Evolutionary conservation across 1,284 basidiomycete species (phyloP).

Genomic region (Cryptococcus deneoformans): DNA sequence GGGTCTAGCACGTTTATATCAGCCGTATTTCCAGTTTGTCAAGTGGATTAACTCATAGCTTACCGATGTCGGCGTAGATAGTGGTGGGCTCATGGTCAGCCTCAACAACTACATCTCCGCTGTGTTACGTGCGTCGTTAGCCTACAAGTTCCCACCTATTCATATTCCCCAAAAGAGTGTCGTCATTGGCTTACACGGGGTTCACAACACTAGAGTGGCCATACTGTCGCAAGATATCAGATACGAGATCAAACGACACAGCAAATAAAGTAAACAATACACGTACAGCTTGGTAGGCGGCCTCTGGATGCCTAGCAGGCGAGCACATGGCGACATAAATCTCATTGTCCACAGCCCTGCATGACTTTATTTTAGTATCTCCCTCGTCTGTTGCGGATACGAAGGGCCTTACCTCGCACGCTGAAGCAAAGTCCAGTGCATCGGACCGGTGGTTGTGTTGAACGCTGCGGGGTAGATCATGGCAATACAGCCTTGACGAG

Average conservation of each 20-base stretch:
- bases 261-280: background rate
- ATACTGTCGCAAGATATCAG: slow-evolving; percentile 57
- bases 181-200: slow-evolving; percentile 50
- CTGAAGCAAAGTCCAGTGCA: slow-evolving; percentile 95
- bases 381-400: background rate
- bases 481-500: slow-evolving; percentile 83
- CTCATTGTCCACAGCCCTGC: slow-evolving; percentile 92
- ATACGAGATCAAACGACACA: too few species aligned
- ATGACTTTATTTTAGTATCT: background rate
- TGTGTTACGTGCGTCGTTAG: background rate
- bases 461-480: slow-evolving; percentile 72
- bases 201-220: slow-evolving; percentile 87
- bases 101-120: slow-evolving; percentile 72
- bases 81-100: slow-evolving; percentile 78
- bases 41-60: slow-evolving; percentile 32
- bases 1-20: slow-evolving; percentile 59
- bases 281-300: slow-evolving; percentile 81
- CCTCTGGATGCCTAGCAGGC: slow-evolving; percentile 78
- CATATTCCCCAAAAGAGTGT: background rate
- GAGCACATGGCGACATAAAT: slow-evolving; percentile 95
- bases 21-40: background rate
- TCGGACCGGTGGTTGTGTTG: slow-evolving; percentile 80
- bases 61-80: slow-evolving; percentile 75
- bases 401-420: slow-evolving; percentile 63
- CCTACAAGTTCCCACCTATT: slow-evolving; percentile 48